Percentiles rank a stretch among this genome's conserved stretches.
Evolutionary conservation across 495 filamentous ascomycete species (phyloP).

Genomic region (Penicillium desertorum): DNA sequence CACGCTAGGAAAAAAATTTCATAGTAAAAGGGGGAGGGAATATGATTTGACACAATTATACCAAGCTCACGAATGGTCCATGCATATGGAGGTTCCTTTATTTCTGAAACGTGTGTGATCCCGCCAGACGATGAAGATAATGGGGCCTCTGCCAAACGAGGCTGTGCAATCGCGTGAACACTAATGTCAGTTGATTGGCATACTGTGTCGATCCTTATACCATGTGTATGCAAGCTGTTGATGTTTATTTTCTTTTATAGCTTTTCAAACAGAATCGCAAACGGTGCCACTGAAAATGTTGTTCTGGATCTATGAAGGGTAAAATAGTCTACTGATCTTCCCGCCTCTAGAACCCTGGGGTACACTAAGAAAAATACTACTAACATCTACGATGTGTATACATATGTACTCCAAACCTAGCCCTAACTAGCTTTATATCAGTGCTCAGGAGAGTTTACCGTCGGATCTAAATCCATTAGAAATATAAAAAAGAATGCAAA

Average conservation of each 20-base stretch:
- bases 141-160: conserved; percentile 6
- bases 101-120: conserved; percentile 15
- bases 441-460: not conserved
- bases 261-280: not conserved
- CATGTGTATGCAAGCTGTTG: not conserved
- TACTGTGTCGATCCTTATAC: conserved; percentile 1
- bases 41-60: not conserved
- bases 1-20: not conserved
- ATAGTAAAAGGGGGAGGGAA: not conserved
- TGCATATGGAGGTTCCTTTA: conserved; percentile 1
- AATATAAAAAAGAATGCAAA: not conserved
- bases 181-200: conserved; percentile 6
- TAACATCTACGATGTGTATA: not conserved
- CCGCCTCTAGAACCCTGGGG: not conserved
- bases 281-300: not conserved
- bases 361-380: not conserved
- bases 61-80: conserved; percentile 4
- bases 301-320: not conserved
- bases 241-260: not conserved
- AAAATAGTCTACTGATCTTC: not conserved
- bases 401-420: not conserved
- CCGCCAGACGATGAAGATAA: not conserved
- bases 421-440: not conserved
- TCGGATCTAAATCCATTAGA: not conserved
- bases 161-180: conserved; percentile 13